A percentile compares a stretch with the other conserved stretches of the same genome.
These are phyloP conservation scores for Omphalea diandra DNA, from an alignment of 441 rosid species.

Conservation along the genomic window DNA sequence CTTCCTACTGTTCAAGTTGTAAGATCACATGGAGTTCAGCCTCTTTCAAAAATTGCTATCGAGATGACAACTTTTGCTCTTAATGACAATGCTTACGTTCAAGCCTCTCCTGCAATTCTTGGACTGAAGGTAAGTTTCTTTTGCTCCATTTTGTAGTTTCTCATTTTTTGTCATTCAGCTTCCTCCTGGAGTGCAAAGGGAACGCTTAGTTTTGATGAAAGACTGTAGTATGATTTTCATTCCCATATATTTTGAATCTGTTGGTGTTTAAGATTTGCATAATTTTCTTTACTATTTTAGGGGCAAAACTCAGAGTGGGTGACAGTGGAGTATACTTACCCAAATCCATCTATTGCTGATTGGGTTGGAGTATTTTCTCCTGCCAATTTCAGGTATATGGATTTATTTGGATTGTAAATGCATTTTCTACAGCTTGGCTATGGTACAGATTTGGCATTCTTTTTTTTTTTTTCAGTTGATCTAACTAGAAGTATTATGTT, in stretches of 20 bases:
- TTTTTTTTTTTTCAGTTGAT: neutral
- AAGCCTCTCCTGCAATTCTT: slow-evolving; percentile 59
- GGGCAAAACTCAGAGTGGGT: slow-evolving; percentile 66
- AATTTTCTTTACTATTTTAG: slow-evolving; percentile 29
- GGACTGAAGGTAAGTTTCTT: slow-evolving; percentile 49
- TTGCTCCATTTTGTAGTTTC: neutral
- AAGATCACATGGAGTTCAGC: slow-evolving; percentile 58
- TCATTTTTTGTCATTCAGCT: neutral
- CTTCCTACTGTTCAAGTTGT: slow-evolving; percentile 42
- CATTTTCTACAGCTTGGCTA: neutral
- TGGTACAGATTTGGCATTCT: neutral
- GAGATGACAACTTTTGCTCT: slow-evolving; percentile 42
- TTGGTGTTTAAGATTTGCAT: neutral
- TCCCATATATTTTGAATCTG: neutral
- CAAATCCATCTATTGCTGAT: slow-evolving; percentile 62
- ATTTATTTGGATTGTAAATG: neutral
- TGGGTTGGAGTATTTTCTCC: slow-evolving; percentile 97
- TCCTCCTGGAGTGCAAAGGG: neutral
- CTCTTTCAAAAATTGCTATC: slow-evolving; percentile 61
- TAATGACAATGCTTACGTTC: slow-evolving; percentile 42
- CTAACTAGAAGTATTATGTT: neutral
- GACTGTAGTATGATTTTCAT: neutral
- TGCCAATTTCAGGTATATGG: slow-evolving; percentile 63
- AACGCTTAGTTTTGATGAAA: neutral
- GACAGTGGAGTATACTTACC: slow-evolving; percentile 45